Evolutionary conservation across 2,329 filamentous ascomycete genomes (phyloP), one percentile per base, ranked within the genome.

Genomic region (Calonectria hongkongensis): DNA sequence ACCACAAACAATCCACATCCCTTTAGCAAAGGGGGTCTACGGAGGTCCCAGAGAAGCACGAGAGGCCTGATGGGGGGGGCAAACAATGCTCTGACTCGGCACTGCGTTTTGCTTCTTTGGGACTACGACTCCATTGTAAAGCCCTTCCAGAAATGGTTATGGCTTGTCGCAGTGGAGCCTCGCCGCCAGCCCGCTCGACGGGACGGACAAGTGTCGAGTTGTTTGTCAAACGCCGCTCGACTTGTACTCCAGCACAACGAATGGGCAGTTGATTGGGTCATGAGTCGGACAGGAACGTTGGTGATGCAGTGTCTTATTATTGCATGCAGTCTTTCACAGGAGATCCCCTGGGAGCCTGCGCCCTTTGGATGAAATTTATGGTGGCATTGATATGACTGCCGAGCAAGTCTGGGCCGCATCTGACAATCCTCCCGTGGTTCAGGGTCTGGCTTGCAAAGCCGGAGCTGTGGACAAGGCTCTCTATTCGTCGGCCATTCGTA

Each of bases 161-260:
- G 73, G 68, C 67, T 73, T 58, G 67, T 71, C 45, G 71, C 68
- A 58, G 70, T 67, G 70, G 71, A 60, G 66, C 60, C 50, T 45
- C 75, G 63, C 72, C 68, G 68, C 69, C 68, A 51, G 58, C 56
- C 60, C 64, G 60, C 73, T 63, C 54, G 63, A 65, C 33, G 33
- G 45, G 58, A 62, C 36, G 15, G 39, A 43, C 36, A 10, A 47
- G 27, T 45, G 41, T 47, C 58, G 58, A 47, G 16, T 43, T 18
- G 58, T 63, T 63, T 63, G 58, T 63, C 58, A 63, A 63, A 33
- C 58, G 58, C 58, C 41, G 62, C 56, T 63, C 58, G 39, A 47
- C n/a, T 27, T 43, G 58, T 36, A 30, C 54, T 13, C 54, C 54
- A 27, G 33, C 54, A 33, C 10, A 25, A 41, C 25, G 33, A 39